Evolutionary conservation across 2,329 filamentous ascomycete genomes (phyloP).

Genomic region (Paraphaeosphaeria minitans): DNA sequence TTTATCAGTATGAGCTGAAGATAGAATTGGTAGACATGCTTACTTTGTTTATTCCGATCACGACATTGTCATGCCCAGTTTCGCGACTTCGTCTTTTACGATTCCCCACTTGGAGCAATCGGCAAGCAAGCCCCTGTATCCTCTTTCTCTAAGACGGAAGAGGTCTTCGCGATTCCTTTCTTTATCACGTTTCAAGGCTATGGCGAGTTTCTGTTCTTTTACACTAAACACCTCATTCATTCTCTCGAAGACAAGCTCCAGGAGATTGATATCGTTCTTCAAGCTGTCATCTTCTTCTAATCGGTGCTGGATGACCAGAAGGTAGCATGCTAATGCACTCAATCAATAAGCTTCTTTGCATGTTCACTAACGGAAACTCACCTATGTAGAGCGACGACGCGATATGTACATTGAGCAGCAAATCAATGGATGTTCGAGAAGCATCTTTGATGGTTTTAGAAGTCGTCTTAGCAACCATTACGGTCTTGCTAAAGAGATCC

Average conservation of each 20-base stretch:
- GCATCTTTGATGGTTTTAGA: conserved; percentile 35
- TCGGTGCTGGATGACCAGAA: conserved; percentile 37
- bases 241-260: conserved; percentile 34
- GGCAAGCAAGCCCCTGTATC: conserved; percentile 32
- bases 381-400: conserved; percentile 28
- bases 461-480: conserved; percentile 33
- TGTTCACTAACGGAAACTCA: background rate
- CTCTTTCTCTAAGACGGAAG: conserved; percentile 22
- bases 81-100: conserved; percentile 20
- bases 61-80: conserved; percentile 17
- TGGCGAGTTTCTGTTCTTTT: conserved; percentile 36
- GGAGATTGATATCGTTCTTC: conserved; percentile 32
- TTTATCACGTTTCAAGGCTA: conserved; percentile 30
- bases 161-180: conserved; percentile 20
- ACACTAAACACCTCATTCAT: conserved; percentile 33
- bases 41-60: background rate
- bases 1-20: background rate
- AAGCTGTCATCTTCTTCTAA: conserved; percentile 25
- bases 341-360: background rate
- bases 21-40: background rate
- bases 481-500: conserved; percentile 22
- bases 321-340: conserved; percentile 16
- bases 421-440: conserved; percentile 30
- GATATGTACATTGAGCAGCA: conserved; percentile 34
- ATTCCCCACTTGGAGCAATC: conserved; percentile 35